These are phyloP conservation scores for Gossypium sturtianum DNA, from an alignment of 345 rosid species.

Conservation along the genomic window DNA sequence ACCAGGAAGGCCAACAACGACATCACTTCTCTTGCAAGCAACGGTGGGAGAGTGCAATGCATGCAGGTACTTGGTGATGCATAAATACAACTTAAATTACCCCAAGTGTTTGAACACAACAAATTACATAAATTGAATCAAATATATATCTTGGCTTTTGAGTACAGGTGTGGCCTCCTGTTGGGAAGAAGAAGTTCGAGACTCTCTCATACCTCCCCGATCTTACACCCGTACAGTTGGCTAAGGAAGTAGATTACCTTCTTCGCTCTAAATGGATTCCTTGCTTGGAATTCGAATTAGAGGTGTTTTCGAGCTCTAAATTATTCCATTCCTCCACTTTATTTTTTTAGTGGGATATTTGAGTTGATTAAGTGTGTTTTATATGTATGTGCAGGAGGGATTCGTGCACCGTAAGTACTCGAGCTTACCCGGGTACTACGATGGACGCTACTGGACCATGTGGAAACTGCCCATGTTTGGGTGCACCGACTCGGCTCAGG, in stretches of 20 bases:
- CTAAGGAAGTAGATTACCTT: slow-evolving; percentile 31
- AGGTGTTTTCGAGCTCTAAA: slow-evolving; percentile 16
- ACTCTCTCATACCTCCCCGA: slow-evolving; percentile 39
- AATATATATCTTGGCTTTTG: background rate
- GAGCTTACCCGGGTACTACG: slow-evolving; percentile 36
- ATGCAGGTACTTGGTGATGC: slow-evolving; percentile 8
- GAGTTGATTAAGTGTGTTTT: background rate
- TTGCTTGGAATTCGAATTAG: slow-evolving; percentile 46
- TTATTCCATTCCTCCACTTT: too few species aligned
- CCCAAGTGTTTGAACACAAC: too few species aligned
- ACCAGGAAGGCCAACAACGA: slow-evolving; percentile 11
- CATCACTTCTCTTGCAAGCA: slow-evolving; percentile 16
- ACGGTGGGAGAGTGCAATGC: slow-evolving; percentile 15
- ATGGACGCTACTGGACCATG: slow-evolving; percentile 52
- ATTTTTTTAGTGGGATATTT: background rate
- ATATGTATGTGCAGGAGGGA: slow-evolving; percentile 15
- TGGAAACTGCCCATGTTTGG: slow-evolving; percentile 57
- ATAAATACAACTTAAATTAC: too few species aligned
- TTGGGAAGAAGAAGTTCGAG: slow-evolving; percentile 17
- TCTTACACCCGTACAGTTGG: slow-evolving; percentile 22
- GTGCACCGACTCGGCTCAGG: slow-evolving; percentile 35
- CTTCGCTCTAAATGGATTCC: background rate
- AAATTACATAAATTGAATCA: too few species aligned
- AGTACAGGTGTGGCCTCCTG: slow-evolving; percentile 26
- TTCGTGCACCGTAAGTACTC: slow-evolving; percentile 35